These are phyloP conservation scores for Grigorovia jiainica DNA, from an alignment of 805 yeast species.

Conservation along the genomic window DNA sequence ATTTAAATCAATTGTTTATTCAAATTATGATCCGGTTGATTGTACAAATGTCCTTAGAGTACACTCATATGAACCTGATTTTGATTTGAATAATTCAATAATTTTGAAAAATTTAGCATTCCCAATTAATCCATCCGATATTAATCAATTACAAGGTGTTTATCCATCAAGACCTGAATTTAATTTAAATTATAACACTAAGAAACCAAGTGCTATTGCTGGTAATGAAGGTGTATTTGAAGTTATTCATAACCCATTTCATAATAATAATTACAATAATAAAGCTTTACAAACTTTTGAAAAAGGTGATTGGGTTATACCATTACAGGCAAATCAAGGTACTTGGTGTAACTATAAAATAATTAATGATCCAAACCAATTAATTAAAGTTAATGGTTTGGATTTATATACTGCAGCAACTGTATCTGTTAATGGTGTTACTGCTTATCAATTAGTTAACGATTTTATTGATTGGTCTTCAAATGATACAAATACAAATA, in stretches of 20 bases:
- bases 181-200: constrained; percentile 44
- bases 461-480: constrained; percentile 36
- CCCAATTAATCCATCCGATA: constrained; percentile 86
- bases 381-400: constrained; percentile 43
- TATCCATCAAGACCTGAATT: constrained; percentile 68
- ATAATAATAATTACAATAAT: constrained; percentile 26
- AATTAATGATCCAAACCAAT: constrained; percentile 39
- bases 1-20: constrained; percentile 25
- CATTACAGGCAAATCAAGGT: constrained; percentile 68
- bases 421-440: constrained; percentile 81
- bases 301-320: constrained; percentile 84
- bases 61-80: constrained; percentile 23
- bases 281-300: constrained; percentile 21
- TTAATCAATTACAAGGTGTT: constrained; percentile 76
- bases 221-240: constrained; percentile 94
- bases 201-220: constrained; percentile 66
- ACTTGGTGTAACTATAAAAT: constrained; percentile 84
- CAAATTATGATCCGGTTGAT: constrained; percentile 23
- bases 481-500: constrained; percentile 28
- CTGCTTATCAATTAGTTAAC: constrained; percentile 83
- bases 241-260: constrained; percentile 58
- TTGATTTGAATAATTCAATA: constrained; percentile 24
- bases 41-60: constrained; percentile 21
- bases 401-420: constrained; percentile 74
- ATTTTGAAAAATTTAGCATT: constrained; percentile 65